phyloP scores from a whole-genome alignment of 805 yeast species.

The Kazachstania bromeliacearum region DNA sequence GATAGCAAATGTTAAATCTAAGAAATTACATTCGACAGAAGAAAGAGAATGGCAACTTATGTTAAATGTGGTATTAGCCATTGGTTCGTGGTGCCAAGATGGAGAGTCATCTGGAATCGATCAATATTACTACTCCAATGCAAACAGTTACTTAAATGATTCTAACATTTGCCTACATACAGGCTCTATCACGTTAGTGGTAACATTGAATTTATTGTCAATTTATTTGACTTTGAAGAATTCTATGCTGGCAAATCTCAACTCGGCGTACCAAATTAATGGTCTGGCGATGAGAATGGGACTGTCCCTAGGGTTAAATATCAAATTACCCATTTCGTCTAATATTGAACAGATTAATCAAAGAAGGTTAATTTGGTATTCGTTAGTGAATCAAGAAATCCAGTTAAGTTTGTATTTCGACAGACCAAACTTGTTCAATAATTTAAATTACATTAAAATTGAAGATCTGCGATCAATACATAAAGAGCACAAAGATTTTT shows the following conservation, averaged over 20 bases:
- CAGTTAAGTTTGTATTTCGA: constrained; percentile 41
- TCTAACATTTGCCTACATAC: constrained; percentile 13
- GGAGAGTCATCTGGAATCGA: constrained; percentile 45
- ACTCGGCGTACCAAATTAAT: constrained; percentile 43
- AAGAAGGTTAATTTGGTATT: constrained; percentile 62
- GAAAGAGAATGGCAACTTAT: constrained; percentile 42
- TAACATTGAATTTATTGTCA: constrained; percentile 44
- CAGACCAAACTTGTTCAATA: constrained; percentile 6
- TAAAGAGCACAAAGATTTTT: not conserved
- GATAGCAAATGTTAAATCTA: constrained; percentile 19
- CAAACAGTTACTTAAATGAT: constrained; percentile 33
- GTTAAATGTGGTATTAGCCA: constrained; percentile 47
- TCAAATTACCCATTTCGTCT: not conserved
- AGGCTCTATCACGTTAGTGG: constrained; percentile 47
- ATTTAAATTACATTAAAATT: constrained; percentile 1
- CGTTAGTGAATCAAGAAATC: constrained; percentile 51
- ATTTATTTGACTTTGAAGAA: constrained; percentile 54
- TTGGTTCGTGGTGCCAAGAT: constrained; percentile 61
- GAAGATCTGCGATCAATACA: not conserved
- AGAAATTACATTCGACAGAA: not conserved
- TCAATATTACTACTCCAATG: constrained; percentile 45
- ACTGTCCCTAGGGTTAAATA: constrained; percentile 44
- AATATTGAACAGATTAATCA: constrained; percentile 27
- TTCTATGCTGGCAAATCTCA: constrained; percentile 43
- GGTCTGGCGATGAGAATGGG: constrained; percentile 64